Base-by-base conservation (phyloP, 163 green algal species). In the Volvox carteri region DNA sequence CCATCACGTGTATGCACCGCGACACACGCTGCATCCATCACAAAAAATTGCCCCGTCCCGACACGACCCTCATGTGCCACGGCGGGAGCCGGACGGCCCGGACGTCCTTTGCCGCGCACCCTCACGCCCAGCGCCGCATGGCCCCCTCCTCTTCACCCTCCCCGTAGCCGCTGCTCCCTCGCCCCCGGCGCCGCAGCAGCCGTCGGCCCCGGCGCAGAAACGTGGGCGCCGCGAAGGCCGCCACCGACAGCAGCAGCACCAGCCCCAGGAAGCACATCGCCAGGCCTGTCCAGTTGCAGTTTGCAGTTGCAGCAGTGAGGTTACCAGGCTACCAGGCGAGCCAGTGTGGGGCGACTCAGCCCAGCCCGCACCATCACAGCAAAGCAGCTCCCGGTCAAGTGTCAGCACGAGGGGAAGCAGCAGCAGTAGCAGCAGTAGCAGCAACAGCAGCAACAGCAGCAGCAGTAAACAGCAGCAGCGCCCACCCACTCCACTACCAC, bases 231-330 rank as follows among this genome's bases (percentile, higher is more conserved):
- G 50, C 84, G 52, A 88, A 83, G 0, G 52, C 48, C 37, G 4
- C 68, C 37, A 83, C 84, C 6, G 84, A 74, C 8, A 88, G 7
- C 28, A 75, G 14, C 35, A 88, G 70, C 28, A 88, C 84, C 37
- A 74, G 28, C 18, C 50, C 68, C 37, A 88, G 28, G 84, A 88
- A 88, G 84, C 70, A 84, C 84, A 88, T 16, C 37, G 84, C 84
- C 84, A 88, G 39, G 28, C 84, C 84, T 88, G 84, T 28, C n/a
- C n/a, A n/a, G 44, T 28, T 35, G 50, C 30, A 23, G 52, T n/a
- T n/a, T n/a, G n/a, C 52, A 16, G 54, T 65, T 65, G 54, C 25
- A 8, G 7, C 28, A 65, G 54, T 30, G 54, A 65, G 2, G 28
- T 65, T 65, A 65, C 8, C 28, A 19, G 19, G 25, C 54, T 65